A percentile compares a stretch with the other conserved stretches of the same genome.
phyloP scores from a whole-genome alignment of 2,329 filamentous ascomycete genomes.

The Epichloe elymi region DNA sequence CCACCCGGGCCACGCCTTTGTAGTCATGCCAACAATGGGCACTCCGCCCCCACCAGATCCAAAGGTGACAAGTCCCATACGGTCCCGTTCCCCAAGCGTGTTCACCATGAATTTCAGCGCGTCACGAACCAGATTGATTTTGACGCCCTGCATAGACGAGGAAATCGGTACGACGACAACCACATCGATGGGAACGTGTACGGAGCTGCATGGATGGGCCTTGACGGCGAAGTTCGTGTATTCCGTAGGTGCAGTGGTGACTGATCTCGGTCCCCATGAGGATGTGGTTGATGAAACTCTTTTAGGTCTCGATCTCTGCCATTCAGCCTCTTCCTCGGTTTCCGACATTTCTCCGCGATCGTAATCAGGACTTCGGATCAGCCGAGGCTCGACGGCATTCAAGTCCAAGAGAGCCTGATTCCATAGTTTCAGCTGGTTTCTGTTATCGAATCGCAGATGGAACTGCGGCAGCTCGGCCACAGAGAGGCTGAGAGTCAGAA shows the following conservation, averaged over 20 bases:
- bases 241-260: slow-evolving; percentile 79
- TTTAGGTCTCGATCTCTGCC: slow-evolving; percentile 52
- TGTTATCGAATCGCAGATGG: slow-evolving; percentile 77
- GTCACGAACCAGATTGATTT: slow-evolving; percentile 88
- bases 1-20: slow-evolving; percentile 90
- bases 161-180: slow-evolving; percentile 96
- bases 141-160: slow-evolving; percentile 98
- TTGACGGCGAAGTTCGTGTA: slow-evolving; percentile 62
- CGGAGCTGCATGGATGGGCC: slow-evolving; percentile 31
- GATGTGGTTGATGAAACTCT: slow-evolving; percentile 74
- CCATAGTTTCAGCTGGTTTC: slow-evolving; percentile 79
- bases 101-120: slow-evolving; percentile 84
- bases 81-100: slow-evolving; percentile 79
- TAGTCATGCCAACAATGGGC: slow-evolving; percentile 95
- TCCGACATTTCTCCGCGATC: slow-evolving; percentile 68
- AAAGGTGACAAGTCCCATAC: slow-evolving; percentile 95
- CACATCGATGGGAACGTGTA: slow-evolving; percentile 88
- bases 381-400: slow-evolving; percentile 54
- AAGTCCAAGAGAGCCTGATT: slow-evolving; percentile 76
- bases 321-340: slow-evolving; percentile 71
- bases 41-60: slow-evolving; percentile 88
- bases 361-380: slow-evolving; percentile 58
- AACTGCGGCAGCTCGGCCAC: slow-evolving; percentile 89
- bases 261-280: slow-evolving; percentile 69
- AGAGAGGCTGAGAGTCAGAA: slow-evolving; percentile 80